Evolutionary conservation across 768 basidiomycete species (phyloP), one percentile per base, ranked within the genome.

Genomic region (Amylocystis lapponica): DNA sequence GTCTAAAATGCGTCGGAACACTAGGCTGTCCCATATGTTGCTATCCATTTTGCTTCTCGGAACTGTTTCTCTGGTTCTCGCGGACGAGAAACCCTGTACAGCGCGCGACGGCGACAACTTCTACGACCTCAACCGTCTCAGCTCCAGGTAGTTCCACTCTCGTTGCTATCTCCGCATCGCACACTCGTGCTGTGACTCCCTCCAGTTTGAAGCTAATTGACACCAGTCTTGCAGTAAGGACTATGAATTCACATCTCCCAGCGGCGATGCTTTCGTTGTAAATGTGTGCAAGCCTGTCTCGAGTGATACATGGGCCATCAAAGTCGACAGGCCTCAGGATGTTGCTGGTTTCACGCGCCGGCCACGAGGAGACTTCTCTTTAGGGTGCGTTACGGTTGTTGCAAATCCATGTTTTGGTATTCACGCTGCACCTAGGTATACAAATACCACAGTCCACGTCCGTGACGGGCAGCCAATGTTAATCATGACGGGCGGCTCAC

Each of bases 81-180:
- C 66, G 38, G 59, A 58, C 21, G 81, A 86, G 13, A 70, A 71
- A 35, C 68, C 78, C n/a, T 88, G 86, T 53, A 82, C 81, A 2
- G 56, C 71, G 1, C 75, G 74, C 49, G 66, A 73, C 16, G 65
- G 70, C 25, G 76, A 74, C 21, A 76, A 74, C 26, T 83, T 69
- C 61, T 89, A 80, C 47, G 81, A 88, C 58, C 63, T 89, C 37
- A 86, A 66, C 53, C 66, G 76, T 16, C 71, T 89, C 29, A 75
- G 66, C 51, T 59, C 76, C 35, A 75, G 65, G 84, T 86, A 61
- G 46, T 70, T 45, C 6, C 29, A 20, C 3, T 36, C 4, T 36
- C 25, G 22, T n/a, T 14, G 1, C 19, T 21, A 21, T 21, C 8
- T 20, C 19, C 20, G 11, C 36, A 21, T 22, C 25, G 11, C 19